Base-by-base conservation (phyloP, 495 filamentous ascomycete species). In the Penicillium tannophilum region DNA sequence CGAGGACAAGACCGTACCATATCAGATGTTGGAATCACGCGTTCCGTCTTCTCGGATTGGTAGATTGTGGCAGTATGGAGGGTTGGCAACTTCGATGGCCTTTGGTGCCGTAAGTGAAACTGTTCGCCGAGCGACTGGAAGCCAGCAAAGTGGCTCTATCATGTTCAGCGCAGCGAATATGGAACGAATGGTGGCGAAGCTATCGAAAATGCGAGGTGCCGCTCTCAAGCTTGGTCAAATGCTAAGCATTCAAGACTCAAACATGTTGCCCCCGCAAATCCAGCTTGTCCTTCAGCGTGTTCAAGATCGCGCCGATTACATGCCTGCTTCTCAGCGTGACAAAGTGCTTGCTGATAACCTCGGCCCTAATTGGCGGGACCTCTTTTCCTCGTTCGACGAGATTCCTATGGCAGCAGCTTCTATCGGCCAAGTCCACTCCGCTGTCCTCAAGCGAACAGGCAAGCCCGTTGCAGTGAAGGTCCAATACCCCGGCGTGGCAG, bases 201-300 rank as follows among this genome's bases (percentile, higher is more conserved):
- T 98, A 8, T 96, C 92, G 11, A 87, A 90, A 26, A 98, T 98
- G 94, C 86, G 94, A 64, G 94, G 94, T 23, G 95, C 94, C n/a
- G 94, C 94, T 44, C 76, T 98, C n/a, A 98, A 98, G 73, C 75
- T 98, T 6, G 94, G 94, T 5, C 94, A 98, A 74, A 92, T 98
- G 89, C 88, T 98, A 76, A 94, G 90, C 66, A 92, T 98, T 67
- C 94, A 98, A 78, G 93, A 98, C 72, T 85, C 90, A n/a, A 97
- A 96, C 68, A 90, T 98, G 88, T 83, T 98, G 1, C 94, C 94
- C 5, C 84, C 82, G 2, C 83, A 89, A 0, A 90, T 98, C 30
- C 86, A 91, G 53, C 82, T 92, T 63, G 90, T 98, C 31, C 80
- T 98, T 17, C 90, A 94, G 66, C 87, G 94, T 1, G 95, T 98